These are phyloP conservation scores for Striga hermonthica DNA, from an alignment of 305 asterid genomes.

Conservation along the genomic window DNA sequence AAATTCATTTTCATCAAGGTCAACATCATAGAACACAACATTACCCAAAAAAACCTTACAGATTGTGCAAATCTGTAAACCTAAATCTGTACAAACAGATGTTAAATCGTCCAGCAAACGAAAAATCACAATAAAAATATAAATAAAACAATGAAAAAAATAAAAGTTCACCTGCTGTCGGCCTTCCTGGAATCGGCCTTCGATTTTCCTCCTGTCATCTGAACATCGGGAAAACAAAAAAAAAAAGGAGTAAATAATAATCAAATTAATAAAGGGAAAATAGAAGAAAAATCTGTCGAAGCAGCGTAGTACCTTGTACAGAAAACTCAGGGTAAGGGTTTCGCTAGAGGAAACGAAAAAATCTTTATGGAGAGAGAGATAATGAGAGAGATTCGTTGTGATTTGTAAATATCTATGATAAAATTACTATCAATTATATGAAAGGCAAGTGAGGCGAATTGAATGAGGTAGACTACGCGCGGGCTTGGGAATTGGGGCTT, in stretches of 20 bases:
- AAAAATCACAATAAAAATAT: not conserved
- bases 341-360: conserved; percentile 4
- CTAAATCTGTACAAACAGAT: too few relatives aligned
- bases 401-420: not conserved
- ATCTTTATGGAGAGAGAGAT: not conserved
- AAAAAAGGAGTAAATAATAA: conserved; percentile 2
- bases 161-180: conserved; percentile 43
- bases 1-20: not conserved
- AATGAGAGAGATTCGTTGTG: not conserved
- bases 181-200: conserved; percentile 48
- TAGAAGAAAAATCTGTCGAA: not conserved
- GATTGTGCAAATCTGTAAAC: too few relatives aligned
- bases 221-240: conserved; percentile 10
- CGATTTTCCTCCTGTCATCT: conserved; percentile 65
- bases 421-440: not conserved
- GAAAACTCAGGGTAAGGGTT: conserved; percentile 9
- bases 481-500: conserved; percentile 20
- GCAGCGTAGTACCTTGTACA: conserved; percentile 28
- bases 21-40: not conserved
- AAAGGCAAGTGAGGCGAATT: conserved; percentile 1
- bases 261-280: not conserved
- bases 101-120: not conserved
- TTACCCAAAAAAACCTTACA: not conserved
- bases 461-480: conserved; percentile 29
- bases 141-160: not conserved